Base-by-base conservation (phyloP, 495 filamentous ascomycete species). In the Penicillium robsamsonii region DNA sequence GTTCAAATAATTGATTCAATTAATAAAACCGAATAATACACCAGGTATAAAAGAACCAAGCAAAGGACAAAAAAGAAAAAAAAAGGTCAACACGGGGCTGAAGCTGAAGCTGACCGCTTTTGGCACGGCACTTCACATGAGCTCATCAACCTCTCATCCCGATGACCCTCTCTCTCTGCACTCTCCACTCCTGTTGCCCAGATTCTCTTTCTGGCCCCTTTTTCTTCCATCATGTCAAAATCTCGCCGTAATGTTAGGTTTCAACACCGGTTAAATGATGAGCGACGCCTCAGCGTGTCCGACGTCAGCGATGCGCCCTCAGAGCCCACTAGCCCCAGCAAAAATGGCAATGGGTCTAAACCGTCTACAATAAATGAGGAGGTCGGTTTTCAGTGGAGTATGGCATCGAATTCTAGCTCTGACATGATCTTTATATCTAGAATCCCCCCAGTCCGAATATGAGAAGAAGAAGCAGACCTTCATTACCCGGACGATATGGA, bases 391-490 rank as follows among this genome's bases (percentile, higher is more conserved):
- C 5, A 38, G 15, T 33, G 22, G 5, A 20, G 11, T 37, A 30
- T 35, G 37, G 33, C 41, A 33, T 29, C 29, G 47, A 10, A 10
- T 1, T 46, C 7, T 7, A 46, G 13, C 5, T 44, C 64, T 65
- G 53, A 68, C 55, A 46, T 46, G 29, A 22, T 37, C 29, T 13
- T 53, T 43, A 35, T 18, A 12, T 30, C 12, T 57, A 76, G 68
- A 80, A 79, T 69, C 66, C 72, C 73, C 81, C 29, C 53, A 69
- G 50, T 84, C 91, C 67, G 95, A 96, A 22, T 96, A 93, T 72
- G 91, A 97, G 68, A 97, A 96, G 85, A 99, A 99, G 75, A 96
- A 96, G 73, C 87, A 91, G 73, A 96, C 92, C 65, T 97, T 99
- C 81, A 90, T 96, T 63, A 96, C 92, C 10, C 88, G 95, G 55